Evolutionary conservation across 1,284 basidiomycete species (phyloP).

Genomic region (Ganoderma sinense): DNA sequence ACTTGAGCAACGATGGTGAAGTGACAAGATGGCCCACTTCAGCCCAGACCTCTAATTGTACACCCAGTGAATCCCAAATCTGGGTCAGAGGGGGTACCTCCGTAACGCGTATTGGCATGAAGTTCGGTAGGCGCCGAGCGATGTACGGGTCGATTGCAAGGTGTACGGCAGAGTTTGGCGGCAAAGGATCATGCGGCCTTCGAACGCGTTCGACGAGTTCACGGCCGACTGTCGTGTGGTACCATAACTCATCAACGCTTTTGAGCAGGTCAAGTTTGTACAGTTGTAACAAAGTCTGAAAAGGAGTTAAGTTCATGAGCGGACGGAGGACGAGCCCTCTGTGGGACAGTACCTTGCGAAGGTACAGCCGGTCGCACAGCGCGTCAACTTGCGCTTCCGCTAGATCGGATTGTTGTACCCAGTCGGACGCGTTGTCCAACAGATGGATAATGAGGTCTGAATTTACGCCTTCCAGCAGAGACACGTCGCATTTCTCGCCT

Average conservation of each 20-base stretch:
- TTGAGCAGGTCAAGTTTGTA: slow-evolving; percentile 51
- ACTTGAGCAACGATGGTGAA: slow-evolving; percentile 55
- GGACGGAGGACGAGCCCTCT: neutral
- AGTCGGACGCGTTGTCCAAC: slow-evolving; percentile 65
- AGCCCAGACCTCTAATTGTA: slow-evolving; percentile 63
- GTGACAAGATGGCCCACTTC: slow-evolving; percentile 58
- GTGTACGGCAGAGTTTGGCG: slow-evolving; percentile 55
- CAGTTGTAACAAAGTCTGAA: slow-evolving; percentile 58
- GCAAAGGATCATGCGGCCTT: slow-evolving; percentile 46
- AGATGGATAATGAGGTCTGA: slow-evolving; percentile 62
- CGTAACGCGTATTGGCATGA: slow-evolving; percentile 75
- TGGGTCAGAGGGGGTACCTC: slow-evolving; percentile 56
- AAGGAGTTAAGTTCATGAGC: neutral
- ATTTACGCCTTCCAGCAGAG: slow-evolving; percentile 76
- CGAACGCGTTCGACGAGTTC: slow-evolving; percentile 52
- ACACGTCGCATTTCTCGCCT: slow-evolving; percentile 85
- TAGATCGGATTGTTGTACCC: slow-evolving; percentile 50
- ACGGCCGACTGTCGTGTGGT: slow-evolving; percentile 50
- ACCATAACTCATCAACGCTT: slow-evolving; percentile 44
- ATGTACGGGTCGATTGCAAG: slow-evolving; percentile 76
- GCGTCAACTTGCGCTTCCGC: slow-evolving; percentile 36
- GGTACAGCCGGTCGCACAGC: slow-evolving; percentile 57
- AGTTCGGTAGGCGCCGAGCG: slow-evolving; percentile 72
- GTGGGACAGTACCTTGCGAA: slow-evolving; percentile 60
- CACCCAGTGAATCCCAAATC: slow-evolving; percentile 60